phyloP scores from a whole-genome alignment of 1,284 basidiomycete species.

The Thelephora terrestris region DNA sequence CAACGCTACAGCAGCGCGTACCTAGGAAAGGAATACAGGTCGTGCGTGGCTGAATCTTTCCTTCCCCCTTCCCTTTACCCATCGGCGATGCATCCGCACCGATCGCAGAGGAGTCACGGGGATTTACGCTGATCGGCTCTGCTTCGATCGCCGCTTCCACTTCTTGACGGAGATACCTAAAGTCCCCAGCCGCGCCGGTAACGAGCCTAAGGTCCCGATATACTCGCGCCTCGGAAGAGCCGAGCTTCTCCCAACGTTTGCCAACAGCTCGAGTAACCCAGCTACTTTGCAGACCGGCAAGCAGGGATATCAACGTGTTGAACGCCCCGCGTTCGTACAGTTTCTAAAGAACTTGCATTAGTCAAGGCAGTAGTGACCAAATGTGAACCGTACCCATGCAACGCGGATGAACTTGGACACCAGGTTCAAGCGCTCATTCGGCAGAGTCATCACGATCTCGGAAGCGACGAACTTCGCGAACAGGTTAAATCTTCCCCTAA shows the following conservation, averaged over 20 bases:
- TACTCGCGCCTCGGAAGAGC: constrained; percentile 67
- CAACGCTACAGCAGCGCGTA: constrained; percentile 22
- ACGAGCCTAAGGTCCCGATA: constrained; percentile 69
- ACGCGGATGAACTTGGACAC: constrained; percentile 78
- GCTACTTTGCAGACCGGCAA: constrained; percentile 67
- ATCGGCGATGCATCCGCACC: constrained; percentile 31
- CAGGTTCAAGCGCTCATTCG: constrained; percentile 55
- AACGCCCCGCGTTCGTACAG: constrained; percentile 76
- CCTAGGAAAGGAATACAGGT: constrained; percentile 74
- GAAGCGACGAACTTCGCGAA: constrained; percentile 77
- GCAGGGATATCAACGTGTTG: constrained; percentile 72
- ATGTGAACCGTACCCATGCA: constrained; percentile 58
- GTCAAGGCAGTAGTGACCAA: neutral
- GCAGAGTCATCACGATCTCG: constrained; percentile 65
- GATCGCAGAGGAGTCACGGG: constrained; percentile 39
- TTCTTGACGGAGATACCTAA: constrained; percentile 62
- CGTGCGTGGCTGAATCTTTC: constrained; percentile 30
- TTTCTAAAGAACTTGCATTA: constrained; percentile 43
- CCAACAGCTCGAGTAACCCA: constrained; percentile 64
- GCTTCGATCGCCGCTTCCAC: constrained; percentile 57
- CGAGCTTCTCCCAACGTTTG: constrained; percentile 58
- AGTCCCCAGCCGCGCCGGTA: constrained; percentile 59
- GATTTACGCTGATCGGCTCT: constrained; percentile 41
- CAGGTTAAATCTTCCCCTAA: constrained; percentile 83
- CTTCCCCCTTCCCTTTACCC: constrained; percentile 35